phyloP scores from a whole-genome alignment of 495 filamentous ascomycete genomes.

The Neurospora tetrasperma region DNA sequence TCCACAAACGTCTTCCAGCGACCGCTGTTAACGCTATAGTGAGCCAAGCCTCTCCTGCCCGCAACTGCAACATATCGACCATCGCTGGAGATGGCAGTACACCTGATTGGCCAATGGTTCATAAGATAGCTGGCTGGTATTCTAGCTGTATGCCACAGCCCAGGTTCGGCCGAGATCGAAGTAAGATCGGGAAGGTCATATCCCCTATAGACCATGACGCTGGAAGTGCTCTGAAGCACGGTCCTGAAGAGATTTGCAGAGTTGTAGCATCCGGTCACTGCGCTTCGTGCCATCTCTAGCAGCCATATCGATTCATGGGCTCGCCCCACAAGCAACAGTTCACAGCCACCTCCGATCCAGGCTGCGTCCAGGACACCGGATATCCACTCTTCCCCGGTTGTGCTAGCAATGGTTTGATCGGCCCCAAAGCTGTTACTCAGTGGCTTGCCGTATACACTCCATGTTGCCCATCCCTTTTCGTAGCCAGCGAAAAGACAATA shows the following conservation, averaged over 20 bases:
- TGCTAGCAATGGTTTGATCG: slow-evolving; percentile 50
- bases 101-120: slow-evolving; percentile 86
- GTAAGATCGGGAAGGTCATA: slow-evolving; percentile 84
- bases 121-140: slow-evolving; percentile 77
- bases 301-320: slow-evolving; percentile 73
- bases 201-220: slow-evolving; percentile 83
- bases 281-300: slow-evolving; percentile 84
- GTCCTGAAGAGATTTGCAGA: slow-evolving; percentile 81
- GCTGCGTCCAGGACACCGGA: slow-evolving; percentile 60
- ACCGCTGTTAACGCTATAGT: slow-evolving; percentile 90
- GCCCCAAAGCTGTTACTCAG: slow-evolving; percentile 69
- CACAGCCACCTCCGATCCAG: slow-evolving; percentile 83
- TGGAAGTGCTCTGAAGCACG: slow-evolving; percentile 75
- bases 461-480: slow-evolving; percentile 85
- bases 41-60: slow-evolving; percentile 81
- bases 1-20: slow-evolving; percentile 93
- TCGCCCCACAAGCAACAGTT: slow-evolving; percentile 61
- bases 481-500: slow-evolving; percentile 95
- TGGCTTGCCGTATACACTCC: slow-evolving; percentile 93
- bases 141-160: slow-evolving; percentile 84
- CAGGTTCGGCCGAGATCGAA: slow-evolving; percentile 84
- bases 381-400: slow-evolving; percentile 71
- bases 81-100: slow-evolving; percentile 76
- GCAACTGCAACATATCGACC: slow-evolving; percentile 92
- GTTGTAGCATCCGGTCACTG: slow-evolving; percentile 80